Percentiles rank a stretch among this genome's conserved stretches.
phyloP scores from a whole-genome alignment of 129 eudicot genomes.

The Helianthus annuus region HanXRQr2.0-SUNRISE NC_035433.2:85302821-85303320 shows the following conservation, averaged over 20 bases:
- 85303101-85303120: conserved; percentile 66
- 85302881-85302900: too few relatives aligned
- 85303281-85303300: conserved; percentile 85
- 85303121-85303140: conserved; percentile 80
- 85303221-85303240: background rate
- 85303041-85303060: background rate
- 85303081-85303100: conserved; percentile 52
- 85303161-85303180: conserved; percentile 92
- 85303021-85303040: background rate
- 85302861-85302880: too few relatives aligned
- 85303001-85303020: background rate
- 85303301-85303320: conserved; percentile 84
- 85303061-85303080: background rate
- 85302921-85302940: too few relatives aligned
- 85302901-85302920: too few relatives aligned
- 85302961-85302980: background rate
- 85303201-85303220: conserved; percentile 38
- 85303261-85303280: background rate
- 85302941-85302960: too few relatives aligned
- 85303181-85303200: conserved; percentile 97
- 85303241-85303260: background rate
- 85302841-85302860: background rate
- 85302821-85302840: background rate
- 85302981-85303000: background rate
- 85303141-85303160: conserved; percentile 90